These are phyloP conservation scores for Leccinum incarnatum DNA, from an alignment of 768 basidiomycete species.

Conservation along the genomic window DNA sequence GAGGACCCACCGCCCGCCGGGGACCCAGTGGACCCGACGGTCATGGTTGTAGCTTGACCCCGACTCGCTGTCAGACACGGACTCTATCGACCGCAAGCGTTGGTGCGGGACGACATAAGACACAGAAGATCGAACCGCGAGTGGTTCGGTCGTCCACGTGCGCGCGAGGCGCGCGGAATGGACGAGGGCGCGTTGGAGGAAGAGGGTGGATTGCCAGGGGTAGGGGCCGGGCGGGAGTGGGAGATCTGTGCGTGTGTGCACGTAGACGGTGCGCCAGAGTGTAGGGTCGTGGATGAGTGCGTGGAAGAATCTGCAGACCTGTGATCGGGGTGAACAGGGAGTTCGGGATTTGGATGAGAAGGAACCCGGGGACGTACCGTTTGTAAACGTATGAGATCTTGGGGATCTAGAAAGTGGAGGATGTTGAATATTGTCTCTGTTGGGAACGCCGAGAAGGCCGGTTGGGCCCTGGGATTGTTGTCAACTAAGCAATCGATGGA, in stretches of 20 bases:
- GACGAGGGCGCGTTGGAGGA: constrained; percentile 19
- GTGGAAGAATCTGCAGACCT: constrained; percentile 18
- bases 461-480: neutral
- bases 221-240: constrained; percentile 21
- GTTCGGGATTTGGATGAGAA: too few relatives aligned
- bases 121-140: neutral
- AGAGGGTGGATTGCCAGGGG: constrained; percentile 17
- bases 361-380: constrained; percentile 2
- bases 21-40: constrained; percentile 15
- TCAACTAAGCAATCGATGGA: neutral
- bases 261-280: constrained; percentile 16
- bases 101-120: neutral
- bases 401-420: constrained; percentile 2
- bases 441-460: constrained; percentile 7
- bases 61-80: neutral
- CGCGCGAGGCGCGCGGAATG: constrained; percentile 13
- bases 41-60: neutral
- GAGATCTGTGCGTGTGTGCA: neutral
- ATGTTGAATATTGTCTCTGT: constrained; percentile 18
- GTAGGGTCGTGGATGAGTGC: constrained; percentile 9
- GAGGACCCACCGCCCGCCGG: constrained; percentile 19
- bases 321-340: neutral
- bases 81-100: neutral
- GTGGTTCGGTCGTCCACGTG: constrained; percentile 14
- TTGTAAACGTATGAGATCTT: constrained; percentile 15